Conservation (phyloP, 1,139 yeast species). For the Yamadazyma taylorii region DNA sequence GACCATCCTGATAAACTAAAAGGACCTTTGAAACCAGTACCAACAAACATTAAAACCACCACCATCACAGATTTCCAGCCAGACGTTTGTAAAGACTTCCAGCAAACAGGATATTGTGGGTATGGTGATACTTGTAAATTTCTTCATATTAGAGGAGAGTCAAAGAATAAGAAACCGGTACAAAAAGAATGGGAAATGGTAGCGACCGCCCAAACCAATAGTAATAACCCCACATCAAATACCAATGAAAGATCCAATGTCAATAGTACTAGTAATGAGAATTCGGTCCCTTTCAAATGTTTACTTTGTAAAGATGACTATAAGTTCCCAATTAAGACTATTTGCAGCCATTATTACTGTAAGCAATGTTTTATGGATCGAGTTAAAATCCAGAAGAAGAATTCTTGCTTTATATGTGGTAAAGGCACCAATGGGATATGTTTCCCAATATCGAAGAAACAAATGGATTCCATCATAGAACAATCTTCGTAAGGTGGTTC, state of each 20-base stretch:
- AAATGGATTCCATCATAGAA: neutral
- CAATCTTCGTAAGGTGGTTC: neutral
- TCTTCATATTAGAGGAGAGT: constrained; percentile 85
- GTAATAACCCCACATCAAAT: constrained; percentile 3
- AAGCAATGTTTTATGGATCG: constrained; percentile 58
- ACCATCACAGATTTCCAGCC: constrained; percentile 88
- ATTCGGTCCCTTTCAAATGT: constrained; percentile 63
- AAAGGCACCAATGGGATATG: constrained; percentile 56
- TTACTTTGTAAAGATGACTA: constrained; percentile 61
- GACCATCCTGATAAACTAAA: neutral
- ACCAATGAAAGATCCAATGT: constrained; percentile 3
- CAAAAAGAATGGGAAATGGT: constrained; percentile 70
- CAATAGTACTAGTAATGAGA: too few species aligned
- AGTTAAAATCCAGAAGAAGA: constrained; percentile 39
- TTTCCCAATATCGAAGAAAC: constrained; percentile 19
- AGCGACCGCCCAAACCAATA: constrained; percentile 8
- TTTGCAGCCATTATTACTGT: constrained; percentile 69
- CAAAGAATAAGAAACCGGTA: constrained; percentile 68
- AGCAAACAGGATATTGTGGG: constrained; percentile 93
- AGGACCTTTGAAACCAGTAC: constrained; percentile 25
- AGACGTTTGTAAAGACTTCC: constrained; percentile 91
- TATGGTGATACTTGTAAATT: constrained; percentile 98
- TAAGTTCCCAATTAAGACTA: constrained; percentile 57
- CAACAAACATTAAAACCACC: constrained; percentile 65
- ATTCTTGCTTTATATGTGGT: constrained; percentile 57